Evolutionary conservation across 345 rosid genomes (phyloP).

Genomic region (Kernera saxatilis): DNA sequence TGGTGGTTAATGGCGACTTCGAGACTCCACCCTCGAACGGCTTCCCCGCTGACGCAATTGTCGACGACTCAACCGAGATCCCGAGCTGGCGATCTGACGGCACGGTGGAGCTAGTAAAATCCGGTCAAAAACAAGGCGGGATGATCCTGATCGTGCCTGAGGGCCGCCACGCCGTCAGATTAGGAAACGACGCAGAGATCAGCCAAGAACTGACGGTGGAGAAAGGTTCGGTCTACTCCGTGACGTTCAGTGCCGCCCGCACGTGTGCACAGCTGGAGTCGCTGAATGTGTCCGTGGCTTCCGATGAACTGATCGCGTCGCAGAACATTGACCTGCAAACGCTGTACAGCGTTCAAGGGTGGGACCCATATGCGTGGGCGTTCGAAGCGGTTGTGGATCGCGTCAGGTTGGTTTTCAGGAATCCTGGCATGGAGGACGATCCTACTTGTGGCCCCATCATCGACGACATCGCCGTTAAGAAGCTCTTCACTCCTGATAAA

Average conservation of each 20-base stretch:
- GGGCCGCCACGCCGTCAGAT: constrained; percentile 69
- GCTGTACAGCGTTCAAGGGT: constrained; percentile 79
- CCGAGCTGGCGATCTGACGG: constrained; percentile 73
- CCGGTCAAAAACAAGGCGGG: constrained; percentile 84
- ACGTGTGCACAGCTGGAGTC: constrained; percentile 94
- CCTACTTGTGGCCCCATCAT: constrained; percentile 94
- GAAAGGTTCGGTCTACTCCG: constrained; percentile 69
- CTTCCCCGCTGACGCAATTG: constrained; percentile 47
- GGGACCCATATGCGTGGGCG: constrained; percentile 94
- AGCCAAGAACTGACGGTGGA: constrained; percentile 75
- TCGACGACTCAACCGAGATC: constrained; percentile 42
- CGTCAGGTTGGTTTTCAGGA: constrained; percentile 47
- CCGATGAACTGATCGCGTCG: constrained; percentile 40
- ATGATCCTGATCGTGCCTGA: constrained; percentile 89
- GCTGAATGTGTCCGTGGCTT: constrained; percentile 72
- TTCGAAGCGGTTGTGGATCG: constrained; percentile 63
- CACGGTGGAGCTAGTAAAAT: constrained; percentile 68
- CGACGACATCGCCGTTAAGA: constrained; percentile 78
- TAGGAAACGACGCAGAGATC: constrained; percentile 95
- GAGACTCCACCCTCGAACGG: constrained; percentile 60
- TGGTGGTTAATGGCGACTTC: constrained; percentile 69
- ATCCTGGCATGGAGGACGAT: constrained; percentile 97
- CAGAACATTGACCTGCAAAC: constrained; percentile 87
- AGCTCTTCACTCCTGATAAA: constrained; percentile 62
- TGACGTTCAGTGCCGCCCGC: constrained; percentile 93